These are phyloP conservation scores for Rhizopogon vesiculosus DNA, from an alignment of 768 basidiomycete genomes.

Conservation along the genomic window DNA sequence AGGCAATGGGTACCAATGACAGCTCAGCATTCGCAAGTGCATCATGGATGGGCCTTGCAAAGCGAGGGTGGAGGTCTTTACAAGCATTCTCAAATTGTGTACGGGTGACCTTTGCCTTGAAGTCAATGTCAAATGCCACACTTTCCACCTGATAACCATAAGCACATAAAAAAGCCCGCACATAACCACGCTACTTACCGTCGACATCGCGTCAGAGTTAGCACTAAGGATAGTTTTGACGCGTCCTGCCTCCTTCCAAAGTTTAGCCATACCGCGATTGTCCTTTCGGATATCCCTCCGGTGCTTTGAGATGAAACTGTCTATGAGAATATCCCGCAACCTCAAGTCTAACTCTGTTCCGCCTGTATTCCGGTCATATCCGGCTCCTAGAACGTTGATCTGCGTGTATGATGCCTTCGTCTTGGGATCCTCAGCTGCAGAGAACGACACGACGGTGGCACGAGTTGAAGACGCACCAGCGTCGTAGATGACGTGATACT, in stretches of 20 bases:
- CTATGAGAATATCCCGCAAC: conserved; percentile 74
- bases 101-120: conserved; percentile 72
- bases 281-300: conserved; percentile 66
- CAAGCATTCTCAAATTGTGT: conserved; percentile 75
- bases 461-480: conserved; percentile 82
- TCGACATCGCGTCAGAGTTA: conserved; percentile 72
- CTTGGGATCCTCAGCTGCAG: conserved; percentile 42
- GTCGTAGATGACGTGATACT: conserved; percentile 91
- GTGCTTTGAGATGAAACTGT: conserved; percentile 69
- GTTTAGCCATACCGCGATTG: conserved; percentile 83
- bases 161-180: conserved; percentile 5
- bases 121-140: conserved; percentile 87
- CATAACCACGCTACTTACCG: conserved; percentile 39
- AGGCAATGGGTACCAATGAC: conserved; percentile 41
- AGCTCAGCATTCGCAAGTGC: conserved; percentile 66
- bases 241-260: conserved; percentile 90
- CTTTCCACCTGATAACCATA: conserved; percentile 68
- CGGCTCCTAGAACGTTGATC: conserved; percentile 76
- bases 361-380: conserved; percentile 70
- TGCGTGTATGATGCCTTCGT: conserved; percentile 54
- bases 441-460: conserved; percentile 74
- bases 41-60: conserved; percentile 68
- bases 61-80: conserved; percentile 56
- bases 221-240: conserved; percentile 93
- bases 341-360: conserved; percentile 85